Base-by-base conservation (phyloP, 176 grass and related monocot genomes). In the Pontederia paniculata region DNA sequence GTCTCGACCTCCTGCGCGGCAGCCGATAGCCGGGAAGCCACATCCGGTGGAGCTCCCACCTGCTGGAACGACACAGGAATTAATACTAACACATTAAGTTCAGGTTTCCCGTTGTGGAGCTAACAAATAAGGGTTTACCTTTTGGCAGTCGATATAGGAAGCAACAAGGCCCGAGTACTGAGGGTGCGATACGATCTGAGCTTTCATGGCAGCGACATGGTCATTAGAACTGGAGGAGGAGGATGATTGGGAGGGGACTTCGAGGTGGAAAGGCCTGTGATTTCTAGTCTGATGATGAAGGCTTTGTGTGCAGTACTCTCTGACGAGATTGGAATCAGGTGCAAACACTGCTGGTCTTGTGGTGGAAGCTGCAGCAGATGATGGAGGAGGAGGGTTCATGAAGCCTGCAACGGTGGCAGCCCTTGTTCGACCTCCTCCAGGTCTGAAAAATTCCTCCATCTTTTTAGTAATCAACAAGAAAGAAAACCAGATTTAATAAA, bases 401-500 rank as follows among this genome's bases (percentile, higher is more conserved):
- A 55, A 22, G 1, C 2, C 52, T 5, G 52, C 20, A 55, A 17
- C 21, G n/a, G 49, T 1, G 18, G 50, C 21, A 19, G 22, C 63
- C 17, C 44, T 37, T 6, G 1, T 66, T 4, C 0, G 22, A 44
- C 50, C 50, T 14, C 12, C 69, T 25, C 63, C 70, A 44, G 69
- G 43, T 48, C 45, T 45, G 53, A 53, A 52, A 54, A 77, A 31
- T 23, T 74, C 77, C 57, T 74, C 77, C 77, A 80, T 80, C 21
- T 56, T 56, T 56, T 56, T 56, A 56, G 3, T 37, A 37, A 37
- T 37, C 28, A 6, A 56, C 54, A 20, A 16, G 22, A 56, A 55
- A 55, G 12, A 8, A 10, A 12, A 16, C 48, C 45, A 50, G 12
- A 50, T 13, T 50, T 50, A n/a, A 50, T 50, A 5, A 7, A 18